phyloP scores from a whole-genome alignment of 2,329 filamentous ascomycete genomes.

The Penicillium sp. region DNA sequence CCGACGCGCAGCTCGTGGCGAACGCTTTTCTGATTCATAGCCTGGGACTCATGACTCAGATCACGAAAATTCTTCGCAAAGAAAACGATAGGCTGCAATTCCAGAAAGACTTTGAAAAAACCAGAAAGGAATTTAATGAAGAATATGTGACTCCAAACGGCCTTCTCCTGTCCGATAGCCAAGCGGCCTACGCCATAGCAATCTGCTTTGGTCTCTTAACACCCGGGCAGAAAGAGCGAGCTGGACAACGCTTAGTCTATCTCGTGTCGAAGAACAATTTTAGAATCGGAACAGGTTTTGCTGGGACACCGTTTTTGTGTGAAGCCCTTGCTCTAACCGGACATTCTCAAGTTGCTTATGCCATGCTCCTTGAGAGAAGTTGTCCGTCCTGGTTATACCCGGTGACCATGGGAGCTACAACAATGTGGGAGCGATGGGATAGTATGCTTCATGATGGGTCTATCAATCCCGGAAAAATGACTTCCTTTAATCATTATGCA shows the following conservation, averaged over 20 bases:
- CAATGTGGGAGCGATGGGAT: slow-evolving; percentile 51
- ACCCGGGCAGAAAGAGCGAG: background rate
- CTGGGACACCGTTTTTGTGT: slow-evolving; percentile 31
- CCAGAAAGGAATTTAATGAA: background rate
- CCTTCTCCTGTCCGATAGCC: background rate
- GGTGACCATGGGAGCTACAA: slow-evolving; percentile 47
- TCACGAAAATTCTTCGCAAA: background rate
- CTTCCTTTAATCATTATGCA: slow-evolving; percentile 49
- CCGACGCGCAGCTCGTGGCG: slow-evolving; percentile 42
- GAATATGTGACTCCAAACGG: background rate
- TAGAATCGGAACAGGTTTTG: slow-evolving; percentile 41
- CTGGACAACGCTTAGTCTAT: background rate
- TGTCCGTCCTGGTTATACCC: slow-evolving; percentile 47
- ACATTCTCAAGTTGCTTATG: slow-evolving; percentile 34
- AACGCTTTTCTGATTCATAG: slow-evolving; percentile 44
- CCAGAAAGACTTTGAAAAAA: too few species aligned
- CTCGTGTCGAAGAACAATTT: slow-evolving; percentile 31
- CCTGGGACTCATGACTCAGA: background rate
- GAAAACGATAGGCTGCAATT: background rate
- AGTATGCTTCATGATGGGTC: slow-evolving; percentile 41
- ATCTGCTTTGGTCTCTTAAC: background rate
- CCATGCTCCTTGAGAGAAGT: slow-evolving; percentile 45
- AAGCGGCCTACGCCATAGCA: background rate
- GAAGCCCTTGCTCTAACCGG: slow-evolving; percentile 29
- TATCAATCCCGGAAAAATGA: slow-evolving; percentile 48